A percentile compares a stretch with the other conserved stretches of the same genome.
phyloP scores from a whole-genome alignment of 2,329 filamentous ascomycete species.

The Cladophialophora yegresii region DNA sequence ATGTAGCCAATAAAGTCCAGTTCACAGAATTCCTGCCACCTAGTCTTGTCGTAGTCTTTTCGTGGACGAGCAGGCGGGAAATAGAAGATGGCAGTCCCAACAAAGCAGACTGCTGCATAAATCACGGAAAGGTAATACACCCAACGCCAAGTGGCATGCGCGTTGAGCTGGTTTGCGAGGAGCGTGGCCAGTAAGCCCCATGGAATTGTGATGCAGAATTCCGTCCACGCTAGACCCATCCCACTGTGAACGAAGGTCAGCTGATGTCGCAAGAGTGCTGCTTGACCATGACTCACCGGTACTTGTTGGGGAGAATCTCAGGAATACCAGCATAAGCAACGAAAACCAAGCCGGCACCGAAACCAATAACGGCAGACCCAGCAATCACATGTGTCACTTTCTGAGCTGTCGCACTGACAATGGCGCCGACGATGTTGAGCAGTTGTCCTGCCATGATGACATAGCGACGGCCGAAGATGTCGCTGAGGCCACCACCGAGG shows the following conservation, averaged over 20 bases:
- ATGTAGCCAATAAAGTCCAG: slow-evolving; percentile 53
- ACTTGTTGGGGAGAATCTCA: slow-evolving; percentile 44
- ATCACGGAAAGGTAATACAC: slow-evolving; percentile 44
- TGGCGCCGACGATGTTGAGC: slow-evolving; percentile 43
- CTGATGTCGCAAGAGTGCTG: slow-evolving; percentile 37
- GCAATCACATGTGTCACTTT: slow-evolving; percentile 44
- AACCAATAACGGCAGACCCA: slow-evolving; percentile 41
- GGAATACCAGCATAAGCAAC: slow-evolving; percentile 44
- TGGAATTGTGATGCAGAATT: slow-evolving; percentile 17
- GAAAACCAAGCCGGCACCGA: slow-evolving; percentile 45
- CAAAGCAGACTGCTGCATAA: slow-evolving; percentile 15
- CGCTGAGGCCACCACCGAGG: slow-evolving; percentile 41
- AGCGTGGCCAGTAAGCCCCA: slow-evolving; percentile 44
- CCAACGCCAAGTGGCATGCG: slow-evolving; percentile 54
- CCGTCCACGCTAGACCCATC: slow-evolving; percentile 46
- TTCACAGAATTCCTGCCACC: slow-evolving; percentile 45
- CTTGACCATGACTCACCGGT: slow-evolving; percentile 33
- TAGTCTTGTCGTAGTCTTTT: slow-evolving; percentile 40
- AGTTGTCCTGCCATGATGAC: slow-evolving; percentile 39
- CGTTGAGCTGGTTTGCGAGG: slow-evolving; percentile 50
- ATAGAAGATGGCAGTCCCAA: slow-evolving; percentile 51
- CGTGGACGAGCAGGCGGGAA: slow-evolving; percentile 53
- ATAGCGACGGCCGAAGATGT: slow-evolving; percentile 44
- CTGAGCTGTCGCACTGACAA: slow-evolving; percentile 44
- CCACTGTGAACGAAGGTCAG: slow-evolving; percentile 37